These are phyloP conservation scores for Tothia fuscella DNA, from an alignment of 2,329 filamentous ascomycete genomes.

Conservation along the genomic window DNA sequence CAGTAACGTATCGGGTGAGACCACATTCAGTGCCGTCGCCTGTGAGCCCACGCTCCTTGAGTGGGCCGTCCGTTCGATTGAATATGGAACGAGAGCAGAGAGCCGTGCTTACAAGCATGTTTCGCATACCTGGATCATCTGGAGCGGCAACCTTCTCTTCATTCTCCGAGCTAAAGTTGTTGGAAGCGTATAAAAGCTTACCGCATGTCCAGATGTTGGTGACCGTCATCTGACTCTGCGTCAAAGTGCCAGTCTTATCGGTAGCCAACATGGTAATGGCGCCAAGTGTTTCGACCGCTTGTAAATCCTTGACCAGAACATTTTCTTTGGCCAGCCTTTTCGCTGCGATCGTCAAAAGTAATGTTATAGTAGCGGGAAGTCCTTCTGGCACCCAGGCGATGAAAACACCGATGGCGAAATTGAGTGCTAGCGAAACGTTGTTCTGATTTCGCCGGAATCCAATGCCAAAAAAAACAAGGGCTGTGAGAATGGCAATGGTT, in stretches of 20 bases:
- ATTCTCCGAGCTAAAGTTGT: constrained; percentile 12
- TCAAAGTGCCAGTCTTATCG: constrained; percentile 29
- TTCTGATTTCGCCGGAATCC: constrained; percentile 26
- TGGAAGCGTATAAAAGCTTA: constrained; percentile 21
- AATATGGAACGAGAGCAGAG: constrained; percentile 1
- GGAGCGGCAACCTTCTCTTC: constrained; percentile 15
- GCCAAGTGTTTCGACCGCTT: constrained; percentile 28
- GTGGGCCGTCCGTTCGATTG: constrained; percentile 1
- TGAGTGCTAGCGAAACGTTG: constrained; percentile 27
- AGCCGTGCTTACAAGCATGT: constrained; percentile 12
- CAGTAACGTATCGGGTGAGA: constrained; percentile 52
- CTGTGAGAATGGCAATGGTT: constrained; percentile 29
- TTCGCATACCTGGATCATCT: constrained; percentile 31
- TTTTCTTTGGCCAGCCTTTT: constrained; percentile 30
- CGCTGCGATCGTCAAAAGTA: constrained; percentile 30
- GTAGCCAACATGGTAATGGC: constrained; percentile 29
- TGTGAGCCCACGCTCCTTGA: constrained; percentile 45
- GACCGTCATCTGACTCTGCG: constrained; percentile 28
- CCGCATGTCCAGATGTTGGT: constrained; percentile 36
- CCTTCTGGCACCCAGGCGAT: constrained; percentile 37
- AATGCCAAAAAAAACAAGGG: constrained; percentile 5
- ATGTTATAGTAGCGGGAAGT: constrained; percentile 55
- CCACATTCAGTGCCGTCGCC: constrained; percentile 63
- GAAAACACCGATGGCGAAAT: constrained; percentile 36
- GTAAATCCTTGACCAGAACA: constrained; percentile 28